A percentile compares a stretch with the other conserved stretches of the same genome.
Conservation (phyloP, 495 filamentous ascomycete species). For the Thermothielavioides terrestris region DNA sequence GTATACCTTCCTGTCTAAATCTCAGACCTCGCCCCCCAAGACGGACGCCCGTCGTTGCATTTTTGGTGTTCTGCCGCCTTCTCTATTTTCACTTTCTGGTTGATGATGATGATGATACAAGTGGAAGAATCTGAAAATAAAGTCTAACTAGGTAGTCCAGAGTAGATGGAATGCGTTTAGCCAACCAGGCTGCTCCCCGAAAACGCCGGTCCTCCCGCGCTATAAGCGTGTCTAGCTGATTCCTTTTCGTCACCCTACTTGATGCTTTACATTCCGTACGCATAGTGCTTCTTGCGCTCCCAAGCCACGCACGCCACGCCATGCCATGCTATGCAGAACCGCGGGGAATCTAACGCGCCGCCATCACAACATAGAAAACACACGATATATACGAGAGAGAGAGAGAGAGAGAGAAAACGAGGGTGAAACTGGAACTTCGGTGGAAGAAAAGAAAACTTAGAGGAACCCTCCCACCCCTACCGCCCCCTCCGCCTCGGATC, state of each 20-base stretch:
- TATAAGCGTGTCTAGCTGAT: too few relatives aligned
- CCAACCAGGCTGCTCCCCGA: too few relatives aligned
- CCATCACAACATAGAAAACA: neutral
- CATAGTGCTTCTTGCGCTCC: too few relatives aligned
- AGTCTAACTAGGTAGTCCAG: too few relatives aligned
- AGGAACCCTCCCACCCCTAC: neutral
- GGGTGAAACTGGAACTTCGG: neutral
- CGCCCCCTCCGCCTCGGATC: slow-evolving; percentile 66
- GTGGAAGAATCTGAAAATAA: too few relatives aligned
- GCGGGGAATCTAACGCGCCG: neutral
- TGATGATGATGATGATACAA: too few relatives aligned
- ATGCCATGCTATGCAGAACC: neutral
- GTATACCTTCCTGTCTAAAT: neutral
- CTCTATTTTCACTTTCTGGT: too few relatives aligned
- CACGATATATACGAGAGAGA: neutral
- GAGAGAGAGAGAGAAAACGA: neutral
- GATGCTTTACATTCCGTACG: too few relatives aligned
- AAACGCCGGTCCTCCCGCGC: too few relatives aligned
- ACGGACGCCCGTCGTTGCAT: neutral
- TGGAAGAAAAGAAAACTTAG: neutral
- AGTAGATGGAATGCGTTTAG: too few relatives aligned
- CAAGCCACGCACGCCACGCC: neutral
- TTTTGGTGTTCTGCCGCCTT: too few relatives aligned
- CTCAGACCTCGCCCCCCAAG: neutral
- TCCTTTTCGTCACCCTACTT: too few relatives aligned